These are phyloP conservation scores for Malus domestica DNA, from an alignment of 306 rosid genomes.

Conservation along the genomic window ASM211411v1 NC_041802.1:29353001-29353500, in stretches of 20 bases:
- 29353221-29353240: constrained; percentile 95
- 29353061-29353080: constrained; percentile 60
- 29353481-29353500: constrained; percentile 84
- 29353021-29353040: constrained; percentile 46
- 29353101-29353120: constrained; percentile 80
- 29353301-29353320: constrained; percentile 92
- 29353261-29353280: constrained; percentile 71
- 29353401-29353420: constrained; percentile 94
- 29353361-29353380: constrained; percentile 95
- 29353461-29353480: constrained; percentile 96
- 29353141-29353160: constrained; percentile 72
- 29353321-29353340: constrained; percentile 91
- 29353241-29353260: constrained; percentile 91
- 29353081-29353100: constrained; percentile 84
- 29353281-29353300: constrained; percentile 97
- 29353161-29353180: constrained; percentile 78
- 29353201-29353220: constrained; percentile 81
- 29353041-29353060: constrained; percentile 85
- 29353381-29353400: constrained; percentile 99
- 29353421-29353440: constrained; percentile 92
- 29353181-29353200: constrained; percentile 87
- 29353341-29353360: constrained; percentile 82
- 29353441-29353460: constrained; percentile 95
- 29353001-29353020: constrained; percentile 61
- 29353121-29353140: constrained; percentile 72